Evolutionary conservation across 2,329 filamentous ascomycete genomes (phyloP).

Genomic region (Capronia epimyces): DNA sequence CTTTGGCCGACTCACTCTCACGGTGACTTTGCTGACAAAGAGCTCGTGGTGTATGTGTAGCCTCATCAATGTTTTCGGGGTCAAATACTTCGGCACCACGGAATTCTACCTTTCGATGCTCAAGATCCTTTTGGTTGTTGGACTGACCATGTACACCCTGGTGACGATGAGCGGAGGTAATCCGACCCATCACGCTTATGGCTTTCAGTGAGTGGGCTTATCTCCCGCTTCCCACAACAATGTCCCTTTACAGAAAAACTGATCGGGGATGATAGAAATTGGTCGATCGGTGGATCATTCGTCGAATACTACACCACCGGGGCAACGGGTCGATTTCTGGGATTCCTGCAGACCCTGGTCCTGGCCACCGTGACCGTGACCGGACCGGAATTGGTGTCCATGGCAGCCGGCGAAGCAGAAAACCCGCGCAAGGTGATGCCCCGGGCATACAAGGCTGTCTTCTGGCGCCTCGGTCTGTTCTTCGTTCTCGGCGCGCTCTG

Average conservation of each 20-base stretch:
- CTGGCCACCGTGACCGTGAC: conserved; percentile 62
- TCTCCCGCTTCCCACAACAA: conserved; percentile 44
- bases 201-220: conserved; percentile 61
- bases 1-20: not conserved
- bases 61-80: conserved; percentile 59
- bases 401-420: conserved; percentile 61
- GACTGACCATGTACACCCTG: conserved; percentile 68
- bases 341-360: conserved; percentile 62
- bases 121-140: conserved; percentile 62
- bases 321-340: conserved; percentile 51
- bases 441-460: conserved; percentile 68
- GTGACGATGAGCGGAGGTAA: conserved; percentile 77
- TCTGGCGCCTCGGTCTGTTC: conserved; percentile 69
- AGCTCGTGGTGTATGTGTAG: too few species aligned
- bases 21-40: too few species aligned
- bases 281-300: too few species aligned
- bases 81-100: conserved; percentile 62
- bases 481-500: conserved; percentile 67
- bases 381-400: conserved; percentile 59
- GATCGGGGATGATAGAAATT: too few species aligned
- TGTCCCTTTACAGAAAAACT: not conserved
- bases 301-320: conserved; percentile 58
- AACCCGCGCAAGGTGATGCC: conserved; percentile 65
- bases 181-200: conserved; percentile 62
- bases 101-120: conserved; percentile 65